phyloP scores from a whole-genome alignment of 177 flowering plant species.

The Telopea speciosissima region DNA sequence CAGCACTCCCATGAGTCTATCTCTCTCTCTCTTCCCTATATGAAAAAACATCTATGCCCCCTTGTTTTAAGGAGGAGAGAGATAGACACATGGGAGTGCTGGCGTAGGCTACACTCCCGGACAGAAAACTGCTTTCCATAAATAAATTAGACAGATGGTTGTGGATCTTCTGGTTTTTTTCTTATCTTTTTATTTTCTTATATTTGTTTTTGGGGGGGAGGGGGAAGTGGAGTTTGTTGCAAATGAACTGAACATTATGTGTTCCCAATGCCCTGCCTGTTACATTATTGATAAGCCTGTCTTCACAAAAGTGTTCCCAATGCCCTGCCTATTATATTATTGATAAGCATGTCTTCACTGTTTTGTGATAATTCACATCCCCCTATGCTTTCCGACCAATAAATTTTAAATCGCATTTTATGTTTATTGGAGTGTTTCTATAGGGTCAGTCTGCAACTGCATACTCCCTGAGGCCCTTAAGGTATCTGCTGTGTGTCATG shows the following conservation, averaged over 20 bases:
- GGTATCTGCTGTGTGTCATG: constrained; percentile 49
- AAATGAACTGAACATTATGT: not conserved
- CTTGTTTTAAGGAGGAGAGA: too few species aligned
- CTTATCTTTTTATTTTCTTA: not conserved
- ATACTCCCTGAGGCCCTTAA: constrained; percentile 72
- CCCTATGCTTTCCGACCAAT: not conserved
- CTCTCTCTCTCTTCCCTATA: too few species aligned
- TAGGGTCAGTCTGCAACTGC: constrained; percentile 80
- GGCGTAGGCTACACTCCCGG: too few species aligned
- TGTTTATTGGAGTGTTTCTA: not conserved
- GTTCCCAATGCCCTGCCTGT: not conserved
- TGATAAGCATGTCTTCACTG: not conserved
- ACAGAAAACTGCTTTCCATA: too few species aligned
- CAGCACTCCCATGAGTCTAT: too few species aligned
- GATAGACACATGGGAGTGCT: too few species aligned
- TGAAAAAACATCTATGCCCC: too few species aligned
- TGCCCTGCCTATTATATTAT: not conserved
- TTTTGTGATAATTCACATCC: not conserved
- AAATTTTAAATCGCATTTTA: not conserved
- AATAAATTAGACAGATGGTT: not conserved
- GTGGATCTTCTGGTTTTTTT: not conserved
- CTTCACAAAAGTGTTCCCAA: not conserved
- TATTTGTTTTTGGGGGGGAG: not conserved
- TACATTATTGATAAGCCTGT: not conserved
- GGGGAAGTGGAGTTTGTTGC: not conserved